These are phyloP conservation scores for Ogataea trehalophila DNA, from an alignment of 805 yeast species.

Conservation along the genomic window DNA sequence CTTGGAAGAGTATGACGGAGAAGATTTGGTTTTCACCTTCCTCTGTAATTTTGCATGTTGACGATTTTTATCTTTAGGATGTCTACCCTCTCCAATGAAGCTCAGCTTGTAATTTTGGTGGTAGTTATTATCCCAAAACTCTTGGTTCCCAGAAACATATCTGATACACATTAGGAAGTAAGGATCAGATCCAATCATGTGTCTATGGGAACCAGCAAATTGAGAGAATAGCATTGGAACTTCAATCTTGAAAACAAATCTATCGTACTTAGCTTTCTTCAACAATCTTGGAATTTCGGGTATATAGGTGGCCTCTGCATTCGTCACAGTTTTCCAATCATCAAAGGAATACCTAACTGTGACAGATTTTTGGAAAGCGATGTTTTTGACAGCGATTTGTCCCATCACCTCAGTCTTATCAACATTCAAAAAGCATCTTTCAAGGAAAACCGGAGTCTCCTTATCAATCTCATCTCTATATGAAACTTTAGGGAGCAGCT, in stretches of 20 bases:
- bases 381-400: constrained; percentile 71
- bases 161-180: constrained; percentile 47
- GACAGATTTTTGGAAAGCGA: constrained; percentile 63
- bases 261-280: constrained; percentile 52
- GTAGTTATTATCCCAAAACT: constrained; percentile 76
- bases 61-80: background rate
- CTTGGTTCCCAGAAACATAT: constrained; percentile 44
- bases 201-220: constrained; percentile 17
- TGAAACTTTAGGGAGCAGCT: constrained; percentile 40
- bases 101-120: constrained; percentile 52
- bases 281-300: constrained; percentile 50
- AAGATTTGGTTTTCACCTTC: background rate
- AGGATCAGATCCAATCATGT: constrained; percentile 20
- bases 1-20: constrained; percentile 14
- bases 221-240: constrained; percentile 36
- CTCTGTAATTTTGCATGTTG: background rate
- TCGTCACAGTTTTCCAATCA: constrained; percentile 71
- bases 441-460: constrained; percentile 53
- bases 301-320: constrained; percentile 57
- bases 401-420: constrained; percentile 63
- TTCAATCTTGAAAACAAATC: constrained; percentile 64
- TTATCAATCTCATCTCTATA: constrained; percentile 40
- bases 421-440: constrained; percentile 52
- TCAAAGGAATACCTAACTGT: constrained; percentile 72
- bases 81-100: constrained; percentile 16